Base-by-base conservation (phyloP, 768 basidiomycete genomes). In the Dictyophora rubrovolvata region DNA sequence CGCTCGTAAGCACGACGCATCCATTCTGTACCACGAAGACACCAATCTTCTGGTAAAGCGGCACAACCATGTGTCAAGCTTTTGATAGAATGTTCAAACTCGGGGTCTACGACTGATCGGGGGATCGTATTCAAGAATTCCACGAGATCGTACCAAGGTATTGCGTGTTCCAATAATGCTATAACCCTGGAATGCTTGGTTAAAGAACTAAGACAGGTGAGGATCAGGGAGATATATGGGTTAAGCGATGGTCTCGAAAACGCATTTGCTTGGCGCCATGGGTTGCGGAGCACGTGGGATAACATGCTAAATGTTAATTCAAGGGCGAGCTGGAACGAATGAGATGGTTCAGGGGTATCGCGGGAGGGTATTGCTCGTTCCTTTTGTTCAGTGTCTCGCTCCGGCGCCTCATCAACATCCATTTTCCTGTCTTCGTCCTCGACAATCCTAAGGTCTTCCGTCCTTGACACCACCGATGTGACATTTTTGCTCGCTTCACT, bases 11-110 rank as follows among this genome's bases (percentile, higher is more conserved):
- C 85, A 61, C 83, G 82, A 60, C 91, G 78, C 3, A 91, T 86
- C 96, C 96, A 99, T 65, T 93, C 93, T 85, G 94, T 91, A 1
- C 96, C 96, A 34, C 96, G 80, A 64, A 97, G 69, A 65, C 88
- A 89, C 93, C 94, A 97, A 66, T 98, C 96, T 70, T 99, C 96
- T 0, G 89, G 79, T 1, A 98, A 73, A 0, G 90, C 85, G 20
- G 80, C 72, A 61, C 82, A 85, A 14, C 82, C 82, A 49, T 76
- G 82, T 0, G 86, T 87, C 34, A 89, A 75, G 75, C 93, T 82
- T 21, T 72, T 69, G 21, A 73, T 69, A 76, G 84, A 83, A 37
- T 79, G 77, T 49, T 85, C 79, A 36, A 70, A 67, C 53, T 62
- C 68, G 42, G 61, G 63, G 36, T 21, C 61, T 42, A 84, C 74